phyloP scores from a whole-genome alignment of 2,329 filamentous ascomycete genomes.

The Aciculosporium take region DNA sequence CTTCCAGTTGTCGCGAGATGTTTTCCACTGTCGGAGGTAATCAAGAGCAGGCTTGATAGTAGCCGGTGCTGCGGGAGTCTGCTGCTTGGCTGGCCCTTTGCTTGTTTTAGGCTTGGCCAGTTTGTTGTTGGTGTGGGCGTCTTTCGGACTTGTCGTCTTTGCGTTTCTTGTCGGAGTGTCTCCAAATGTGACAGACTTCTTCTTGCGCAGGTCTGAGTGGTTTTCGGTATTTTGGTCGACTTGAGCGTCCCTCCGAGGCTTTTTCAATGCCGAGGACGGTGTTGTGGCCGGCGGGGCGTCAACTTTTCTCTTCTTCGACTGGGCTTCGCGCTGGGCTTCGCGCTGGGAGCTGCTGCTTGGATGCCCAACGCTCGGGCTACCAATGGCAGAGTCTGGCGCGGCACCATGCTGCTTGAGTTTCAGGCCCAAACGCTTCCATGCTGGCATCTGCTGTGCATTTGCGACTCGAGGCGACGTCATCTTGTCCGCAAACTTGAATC shows the following conservation, averaged over 20 bases:
- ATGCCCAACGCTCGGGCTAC: slow-evolving; percentile 22
- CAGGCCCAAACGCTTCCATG: slow-evolving; percentile 49
- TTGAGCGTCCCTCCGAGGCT: slow-evolving; percentile 18
- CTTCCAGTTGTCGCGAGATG: slow-evolving; percentile 63
- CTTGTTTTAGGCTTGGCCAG: slow-evolving; percentile 20
- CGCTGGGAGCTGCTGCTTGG: slow-evolving; percentile 21
- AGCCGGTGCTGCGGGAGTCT: slow-evolving; percentile 21
- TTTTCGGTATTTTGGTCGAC: slow-evolving; percentile 8
- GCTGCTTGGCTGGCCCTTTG: slow-evolving; percentile 26
- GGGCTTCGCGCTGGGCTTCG: slow-evolving; percentile 18
- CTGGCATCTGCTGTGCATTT: slow-evolving; percentile 35
- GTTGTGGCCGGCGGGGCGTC: slow-evolving; percentile 19
- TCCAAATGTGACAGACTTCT: slow-evolving; percentile 37
- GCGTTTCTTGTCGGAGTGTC: slow-evolving; percentile 25
- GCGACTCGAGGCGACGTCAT: slow-evolving; percentile 31
- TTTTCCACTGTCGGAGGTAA: slow-evolving; percentile 66
- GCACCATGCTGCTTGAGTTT: slow-evolving; percentile 37
- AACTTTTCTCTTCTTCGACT: slow-evolving; percentile 25
- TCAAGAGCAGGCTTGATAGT: slow-evolving; percentile 52
- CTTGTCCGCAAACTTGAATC: slow-evolving; percentile 9
- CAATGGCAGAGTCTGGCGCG: slow-evolving; percentile 18
- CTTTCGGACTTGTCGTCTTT: slow-evolving; percentile 9
- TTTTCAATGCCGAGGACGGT: slow-evolving; percentile 20
- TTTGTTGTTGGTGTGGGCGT: slow-evolving; percentile 13
- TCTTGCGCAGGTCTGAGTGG: slow-evolving; percentile 21